A percentile compares a stretch with the other conserved stretches of the same genome.
phyloP scores from a whole-genome alignment of 176 grass and related monocot genomes.

The Eleusine indica region DNA sequence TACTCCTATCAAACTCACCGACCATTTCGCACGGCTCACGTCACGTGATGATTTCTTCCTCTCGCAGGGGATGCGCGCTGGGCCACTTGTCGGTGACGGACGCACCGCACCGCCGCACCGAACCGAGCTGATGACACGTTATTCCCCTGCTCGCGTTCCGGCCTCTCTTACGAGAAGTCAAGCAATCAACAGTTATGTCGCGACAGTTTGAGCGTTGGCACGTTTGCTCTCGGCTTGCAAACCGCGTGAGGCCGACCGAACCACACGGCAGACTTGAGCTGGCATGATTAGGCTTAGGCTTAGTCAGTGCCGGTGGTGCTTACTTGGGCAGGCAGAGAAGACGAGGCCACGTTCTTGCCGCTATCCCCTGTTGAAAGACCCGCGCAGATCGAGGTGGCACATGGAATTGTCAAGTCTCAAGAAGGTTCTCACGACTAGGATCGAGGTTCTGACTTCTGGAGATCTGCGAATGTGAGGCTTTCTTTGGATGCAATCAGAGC shows the following conservation, averaged over 20 bases:
- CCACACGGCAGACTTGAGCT: constrained; percentile 19
- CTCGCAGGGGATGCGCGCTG: not conserved
- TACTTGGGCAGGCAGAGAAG: not conserved
- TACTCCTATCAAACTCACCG: too few species aligned
- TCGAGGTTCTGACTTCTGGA: not conserved
- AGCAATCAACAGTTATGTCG: not conserved
- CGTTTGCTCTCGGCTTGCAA: constrained; percentile 22
- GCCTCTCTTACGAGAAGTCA: not conserved
- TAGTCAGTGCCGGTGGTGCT: constrained; percentile 27
- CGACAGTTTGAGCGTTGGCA: not conserved
- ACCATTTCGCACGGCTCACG: too few species aligned
- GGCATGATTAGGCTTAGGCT: not conserved
- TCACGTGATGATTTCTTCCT: too few species aligned
- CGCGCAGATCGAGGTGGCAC: not conserved
- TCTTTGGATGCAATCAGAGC: not conserved
- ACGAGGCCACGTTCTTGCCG: not conserved
- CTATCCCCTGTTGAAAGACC: not conserved
- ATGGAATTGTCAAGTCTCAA: constrained; percentile 7
- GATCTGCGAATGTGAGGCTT: not conserved
- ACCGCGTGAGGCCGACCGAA: constrained; percentile 3
- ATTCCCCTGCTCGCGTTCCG: not conserved
- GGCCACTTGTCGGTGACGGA: not conserved
- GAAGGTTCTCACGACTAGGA: constrained; percentile 17
- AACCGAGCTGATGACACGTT: not conserved
- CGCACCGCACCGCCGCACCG: not conserved